Evolutionary conservation across 345 rosid species (phyloP).

Genomic region (Nephelium lappaceum): DNA sequence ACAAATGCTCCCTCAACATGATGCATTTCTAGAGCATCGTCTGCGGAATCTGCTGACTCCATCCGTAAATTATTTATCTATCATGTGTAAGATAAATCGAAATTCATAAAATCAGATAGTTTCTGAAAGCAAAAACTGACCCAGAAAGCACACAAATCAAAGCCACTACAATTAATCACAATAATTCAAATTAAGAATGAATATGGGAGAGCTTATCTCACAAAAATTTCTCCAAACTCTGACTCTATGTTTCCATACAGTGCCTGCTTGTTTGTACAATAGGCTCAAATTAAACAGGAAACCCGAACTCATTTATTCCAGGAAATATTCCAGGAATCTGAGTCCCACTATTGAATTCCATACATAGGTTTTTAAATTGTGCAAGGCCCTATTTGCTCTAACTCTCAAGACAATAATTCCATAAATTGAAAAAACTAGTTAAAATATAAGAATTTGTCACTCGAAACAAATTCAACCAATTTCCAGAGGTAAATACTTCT

Average conservation of each 20-base stretch:
- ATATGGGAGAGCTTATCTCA: slow-evolving; percentile 36
- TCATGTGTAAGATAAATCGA: slow-evolving; percentile 22
- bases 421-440: neutral
- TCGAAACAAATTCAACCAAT: neutral
- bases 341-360: neutral
- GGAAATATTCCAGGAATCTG: neutral
- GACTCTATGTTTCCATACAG: neutral
- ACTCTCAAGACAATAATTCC: neutral
- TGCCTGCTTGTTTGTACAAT: neutral
- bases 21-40: slow-evolving; percentile 74
- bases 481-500: neutral
- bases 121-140: slow-evolving; percentile 31
- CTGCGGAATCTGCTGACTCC: slow-evolving; percentile 61
- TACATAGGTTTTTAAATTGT: neutral
- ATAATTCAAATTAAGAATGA: neutral
- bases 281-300: neutral
- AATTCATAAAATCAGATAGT: slow-evolving; percentile 24
- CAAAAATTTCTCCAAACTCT: neutral
- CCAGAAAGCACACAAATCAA: neutral
- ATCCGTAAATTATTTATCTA: slow-evolving; percentile 67
- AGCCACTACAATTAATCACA: slow-evolving; percentile 2
- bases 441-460: neutral
- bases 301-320: neutral
- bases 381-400: neutral
- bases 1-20: slow-evolving; percentile 92